Base-by-base conservation (phyloP, 805 yeast genomes). In the Myxozyma lipomycoides region DNA sequence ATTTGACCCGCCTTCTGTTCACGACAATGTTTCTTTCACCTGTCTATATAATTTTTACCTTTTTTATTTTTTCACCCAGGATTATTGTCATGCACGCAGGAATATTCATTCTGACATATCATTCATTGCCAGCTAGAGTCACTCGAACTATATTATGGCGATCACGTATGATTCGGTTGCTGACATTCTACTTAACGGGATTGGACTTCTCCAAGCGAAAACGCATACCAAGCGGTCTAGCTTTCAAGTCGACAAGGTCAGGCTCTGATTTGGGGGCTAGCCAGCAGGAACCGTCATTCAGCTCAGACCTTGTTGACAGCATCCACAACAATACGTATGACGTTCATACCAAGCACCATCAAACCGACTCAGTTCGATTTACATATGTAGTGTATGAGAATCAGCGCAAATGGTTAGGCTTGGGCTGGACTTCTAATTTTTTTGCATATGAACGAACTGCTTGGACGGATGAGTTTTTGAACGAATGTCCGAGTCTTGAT, bases 331-430 rank as follows among this genome's bases (percentile, higher is more conserved):
- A 7, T 9, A 28, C 7, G 32, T 28, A 7, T 7, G 23, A 56
- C 59, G 44, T 45, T 46, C 44, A 32, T 23, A 26, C 22, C 15
- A 18, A 46, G 43, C 48, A 43, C 37, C 7, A 51, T 43, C 40
- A 40, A 24, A 6, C 30, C 15, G 52, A 73, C 51, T 78, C 81
- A 23, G 89, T 87, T 26, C 71, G 90, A 49, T 93, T 90, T 68
- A 90, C 97, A 3, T 91, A 87, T 68, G 97, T 88, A 1, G 73
- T 93, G 9, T 90, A 83, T 67, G 98, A 91, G 67, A 91, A 91
- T 67, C 98, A 91, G 71, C 81, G 98, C 64, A 82, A 95, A 62
- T 91, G 98, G 98, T 74, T 91, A 36, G 98, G 97, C 12, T 86
- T 91, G 61, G 98, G 98, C 10, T 91, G 98, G 98, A 91, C 98